Conservation (phyloP, 2,329 filamentous ascomycete species). For the Colletotrichum acutatum region DNA sequence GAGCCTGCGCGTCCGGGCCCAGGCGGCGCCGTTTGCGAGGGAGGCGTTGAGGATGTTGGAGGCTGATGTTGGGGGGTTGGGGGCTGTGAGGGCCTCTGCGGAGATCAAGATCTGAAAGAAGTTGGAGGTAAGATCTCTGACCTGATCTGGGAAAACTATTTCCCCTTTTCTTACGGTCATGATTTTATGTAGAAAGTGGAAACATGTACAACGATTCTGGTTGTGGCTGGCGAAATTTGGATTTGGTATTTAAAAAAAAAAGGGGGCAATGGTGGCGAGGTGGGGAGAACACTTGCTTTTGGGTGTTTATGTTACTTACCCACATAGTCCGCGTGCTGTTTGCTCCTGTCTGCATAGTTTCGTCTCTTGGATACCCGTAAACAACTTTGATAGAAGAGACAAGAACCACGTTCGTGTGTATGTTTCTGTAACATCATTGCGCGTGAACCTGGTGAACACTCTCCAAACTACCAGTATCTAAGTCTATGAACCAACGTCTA, state of each 20-base stretch:
- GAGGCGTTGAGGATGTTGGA: slow-evolving; percentile 53
- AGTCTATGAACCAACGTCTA: background rate
- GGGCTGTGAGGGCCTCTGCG: slow-evolving; percentile 29
- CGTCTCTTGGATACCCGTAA: slow-evolving; percentile 7
- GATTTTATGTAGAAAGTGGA: background rate
- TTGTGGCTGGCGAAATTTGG: background rate
- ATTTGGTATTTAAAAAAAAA: background rate
- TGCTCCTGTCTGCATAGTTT: background rate
- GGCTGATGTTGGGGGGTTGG: slow-evolving; percentile 35
- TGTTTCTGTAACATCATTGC: background rate
- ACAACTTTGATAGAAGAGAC: background rate
- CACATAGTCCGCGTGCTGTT: background rate
- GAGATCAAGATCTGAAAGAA: slow-evolving; percentile 33
- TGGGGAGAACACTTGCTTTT: background rate
- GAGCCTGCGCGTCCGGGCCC: slow-evolving; percentile 53
- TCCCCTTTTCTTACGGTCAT: background rate
- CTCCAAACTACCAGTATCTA: background rate
- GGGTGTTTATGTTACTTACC: background rate
- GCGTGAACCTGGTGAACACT: background rate
- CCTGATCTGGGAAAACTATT: no score
- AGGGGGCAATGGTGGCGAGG: no score
- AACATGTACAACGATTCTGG: background rate
- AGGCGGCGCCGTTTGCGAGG: slow-evolving; percentile 51
- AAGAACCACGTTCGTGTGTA: background rate
- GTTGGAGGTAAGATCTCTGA: no score